These are phyloP conservation scores for Talaromyces verruculosus DNA, from an alignment of 2,329 filamentous ascomycete species.

Conservation along the genomic window DNA sequence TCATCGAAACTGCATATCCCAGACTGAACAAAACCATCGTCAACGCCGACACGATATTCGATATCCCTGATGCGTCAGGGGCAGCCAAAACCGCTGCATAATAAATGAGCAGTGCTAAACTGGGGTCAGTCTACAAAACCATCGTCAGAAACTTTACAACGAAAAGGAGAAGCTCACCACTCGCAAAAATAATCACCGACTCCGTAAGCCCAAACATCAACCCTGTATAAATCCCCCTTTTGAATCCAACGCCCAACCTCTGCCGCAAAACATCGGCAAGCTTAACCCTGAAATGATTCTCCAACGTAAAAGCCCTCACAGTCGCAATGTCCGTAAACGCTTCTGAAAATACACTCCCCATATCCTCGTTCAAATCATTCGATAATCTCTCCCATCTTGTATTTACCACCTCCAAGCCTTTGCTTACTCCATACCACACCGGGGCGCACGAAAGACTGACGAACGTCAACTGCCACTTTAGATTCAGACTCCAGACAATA, in stretches of 20 bases:
- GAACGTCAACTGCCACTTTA: slow-evolving; percentile 78
- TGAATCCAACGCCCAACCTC: slow-evolving; percentile 62
- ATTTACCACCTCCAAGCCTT: slow-evolving; percentile 64
- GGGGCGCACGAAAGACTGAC: slow-evolving; percentile 70
- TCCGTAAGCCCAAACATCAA: slow-evolving; percentile 77
- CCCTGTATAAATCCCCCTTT: slow-evolving; percentile 66
- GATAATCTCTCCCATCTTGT: slow-evolving; percentile 70
- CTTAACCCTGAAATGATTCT: slow-evolving; percentile 67
- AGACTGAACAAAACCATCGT: slow-evolving; percentile 83
- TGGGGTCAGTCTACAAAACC: neutral
- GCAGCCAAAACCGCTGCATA: slow-evolving; percentile 70
- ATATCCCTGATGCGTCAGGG: slow-evolving; percentile 51
- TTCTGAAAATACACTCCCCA: slow-evolving; percentile 49
- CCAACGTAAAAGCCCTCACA: slow-evolving; percentile 72
- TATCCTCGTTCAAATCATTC: slow-evolving; percentile 61
- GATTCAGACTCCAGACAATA: slow-evolving; percentile 69
- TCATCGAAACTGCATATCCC: slow-evolving; percentile 66
- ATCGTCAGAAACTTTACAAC: neutral
- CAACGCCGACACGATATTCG: slow-evolving; percentile 69
- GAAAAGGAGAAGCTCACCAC: slow-evolving; percentile 40
- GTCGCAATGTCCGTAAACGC: slow-evolving; percentile 77
- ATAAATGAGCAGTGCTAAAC: slow-evolving; percentile 72
- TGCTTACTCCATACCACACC: slow-evolving; percentile 65
- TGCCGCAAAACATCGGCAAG: slow-evolving; percentile 54
- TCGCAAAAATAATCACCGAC: slow-evolving; percentile 67